Base-by-base conservation (phyloP, 176 grass and related monocot genomes). In the Oryza australiensis region DNA sequence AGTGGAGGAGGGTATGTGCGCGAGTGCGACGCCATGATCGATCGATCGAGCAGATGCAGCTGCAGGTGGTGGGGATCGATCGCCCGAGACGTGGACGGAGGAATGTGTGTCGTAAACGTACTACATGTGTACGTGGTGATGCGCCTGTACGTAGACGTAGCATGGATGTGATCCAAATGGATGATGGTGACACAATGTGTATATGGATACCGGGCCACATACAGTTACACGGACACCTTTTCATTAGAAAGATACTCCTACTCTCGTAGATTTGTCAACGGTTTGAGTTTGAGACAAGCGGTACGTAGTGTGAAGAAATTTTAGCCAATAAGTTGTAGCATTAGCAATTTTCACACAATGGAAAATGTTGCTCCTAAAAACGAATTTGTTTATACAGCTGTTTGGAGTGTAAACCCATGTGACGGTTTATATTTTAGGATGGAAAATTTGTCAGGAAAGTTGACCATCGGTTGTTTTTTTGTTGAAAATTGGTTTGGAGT, bases 51-150 rank as follows among this genome's bases (percentile, higher is more conserved):
- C 51, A n/a, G 38, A 40, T 40, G 38, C 38, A 86, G 72, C 64
- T 83, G 27, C 55, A 59, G 55, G 40, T 83, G 70, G 12, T 64
- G 70, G 37, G 42, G 59, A 49, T 90, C 70, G 81, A 86, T 72
- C 89, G 67, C 45, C 28, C 64, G 34, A 49, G 81, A 83, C 34
- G 40, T 74, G 70, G 60, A 55, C 71, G 62, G 60, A 75, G 42
- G 62, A 83, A 74, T 49, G 20, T 82, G 59, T 64, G 55, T 33
- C 43, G 20, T 26, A 20, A 20, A 20, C 41, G 43, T n/a, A 74
- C 81, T 55, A 74, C 81, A 22, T 83, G 34, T 51, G 30, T 51
- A 74, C 14, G 69, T 22, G 40, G 34, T 15, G 35, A 28, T 62
- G 53, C 0, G 5, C 49, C 8, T 70, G 37, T 48, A 66, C 81